A percentile compares a stretch with the other conserved stretches of the same genome.
These are phyloP conservation scores for Trametes pubescens DNA, from an alignment of 1,284 basidiomycete genomes.

Conservation along the genomic window DNA sequence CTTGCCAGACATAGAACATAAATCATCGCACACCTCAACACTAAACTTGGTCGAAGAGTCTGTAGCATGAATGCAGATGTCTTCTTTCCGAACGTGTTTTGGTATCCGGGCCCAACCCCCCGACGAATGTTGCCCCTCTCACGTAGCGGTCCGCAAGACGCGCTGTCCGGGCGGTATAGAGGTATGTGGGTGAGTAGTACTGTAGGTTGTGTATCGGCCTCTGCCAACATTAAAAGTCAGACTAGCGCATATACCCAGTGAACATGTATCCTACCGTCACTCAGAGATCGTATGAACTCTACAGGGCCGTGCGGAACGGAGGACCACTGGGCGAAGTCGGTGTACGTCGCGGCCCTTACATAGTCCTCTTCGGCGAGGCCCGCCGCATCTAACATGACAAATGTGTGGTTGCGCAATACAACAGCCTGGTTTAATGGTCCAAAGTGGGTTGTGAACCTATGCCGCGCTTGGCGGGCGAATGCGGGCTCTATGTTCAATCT, in stretches of 20 bases:
- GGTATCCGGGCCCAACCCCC: conserved; percentile 83
- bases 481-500: conserved; percentile 37
- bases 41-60: conserved; percentile 65
- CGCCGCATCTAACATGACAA: conserved; percentile 80
- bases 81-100: conserved; percentile 80
- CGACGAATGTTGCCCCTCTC: conserved; percentile 77
- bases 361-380: conserved; percentile 86
- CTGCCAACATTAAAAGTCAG: conserved; percentile 21
- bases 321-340: conserved; percentile 66
- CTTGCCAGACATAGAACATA: background rate
- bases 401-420: conserved; percentile 72
- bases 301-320: conserved; percentile 68
- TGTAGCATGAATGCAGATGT: conserved; percentile 77
- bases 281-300: conserved; percentile 74
- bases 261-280: conserved; percentile 48
- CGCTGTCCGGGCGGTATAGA: conserved; percentile 73
- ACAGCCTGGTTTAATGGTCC: conserved; percentile 64
- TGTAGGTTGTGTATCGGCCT: conserved; percentile 50
- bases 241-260: background rate
- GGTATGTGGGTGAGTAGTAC: conserved; percentile 88
- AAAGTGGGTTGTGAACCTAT: conserved; percentile 77
- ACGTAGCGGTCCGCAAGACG: conserved; percentile 77
- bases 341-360: conserved; percentile 60
- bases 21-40: conserved; percentile 71
- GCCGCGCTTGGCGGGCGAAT: conserved; percentile 30